These are phyloP conservation scores for Cladorrhinum samala DNA, from an alignment of 495 filamentous ascomycete genomes.

Conservation along the genomic window DNA sequence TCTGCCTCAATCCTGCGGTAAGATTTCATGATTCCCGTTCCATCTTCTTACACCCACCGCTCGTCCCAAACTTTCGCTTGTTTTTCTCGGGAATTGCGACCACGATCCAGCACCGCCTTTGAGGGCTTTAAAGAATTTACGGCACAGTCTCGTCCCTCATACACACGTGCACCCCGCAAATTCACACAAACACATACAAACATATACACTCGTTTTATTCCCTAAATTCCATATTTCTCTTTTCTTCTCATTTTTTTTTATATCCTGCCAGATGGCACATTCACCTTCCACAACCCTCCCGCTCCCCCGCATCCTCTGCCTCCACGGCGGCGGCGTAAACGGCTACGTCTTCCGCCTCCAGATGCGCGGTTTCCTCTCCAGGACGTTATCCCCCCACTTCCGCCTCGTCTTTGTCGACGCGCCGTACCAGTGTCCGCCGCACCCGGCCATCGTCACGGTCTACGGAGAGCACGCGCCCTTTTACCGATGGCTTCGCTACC, in stretches of 20 bases:
- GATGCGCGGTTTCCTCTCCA: constrained; percentile 44
- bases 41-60: too few species aligned
- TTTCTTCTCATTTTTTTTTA: neutral
- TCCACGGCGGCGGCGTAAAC: constrained; percentile 62
- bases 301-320: constrained; percentile 59
- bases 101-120: too few species aligned
- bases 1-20: too few species aligned
- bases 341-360: constrained; percentile 54
- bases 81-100: too few species aligned
- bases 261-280: neutral
- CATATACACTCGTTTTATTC: too few species aligned
- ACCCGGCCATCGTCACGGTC: constrained; percentile 46
- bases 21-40: too few species aligned
- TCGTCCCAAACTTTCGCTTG: too few species aligned
- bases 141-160: too few species aligned
- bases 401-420: constrained; percentile 56
- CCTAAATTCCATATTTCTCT: neutral
- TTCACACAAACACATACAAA: too few species aligned
- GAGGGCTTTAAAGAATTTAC: too few species aligned
- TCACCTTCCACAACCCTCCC: constrained; percentile 13
- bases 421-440: constrained; percentile 45
- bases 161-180: too few species aligned
- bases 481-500: constrained; percentile 50
- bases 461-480: constrained; percentile 53
- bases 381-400: constrained; percentile 41